phyloP scores from a whole-genome alignment of 345 rosid genomes.

The Corchorus olitorius region DNA sequence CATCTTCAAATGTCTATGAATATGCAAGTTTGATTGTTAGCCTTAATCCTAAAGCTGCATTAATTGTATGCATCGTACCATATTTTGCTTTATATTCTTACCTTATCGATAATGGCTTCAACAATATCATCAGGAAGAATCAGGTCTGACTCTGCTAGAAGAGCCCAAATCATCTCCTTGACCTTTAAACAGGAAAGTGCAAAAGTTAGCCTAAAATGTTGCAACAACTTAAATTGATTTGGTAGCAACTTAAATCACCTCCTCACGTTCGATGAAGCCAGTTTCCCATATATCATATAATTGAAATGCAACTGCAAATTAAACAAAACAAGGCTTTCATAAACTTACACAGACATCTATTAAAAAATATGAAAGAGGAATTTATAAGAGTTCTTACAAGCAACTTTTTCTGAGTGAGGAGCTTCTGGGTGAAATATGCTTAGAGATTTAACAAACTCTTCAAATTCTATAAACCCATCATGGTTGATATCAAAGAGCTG shows the following conservation, averaged over 20 bases:
- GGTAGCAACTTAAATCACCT: slow-evolving; percentile 41
- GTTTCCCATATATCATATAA: slow-evolving; percentile 57
- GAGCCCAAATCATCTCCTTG: slow-evolving; percentile 42
- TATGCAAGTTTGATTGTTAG: not conserved
- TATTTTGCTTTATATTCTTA: not conserved
- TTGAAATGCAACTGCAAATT: slow-evolving; percentile 53
- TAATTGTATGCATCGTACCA: not conserved
- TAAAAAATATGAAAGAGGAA: not conserved
- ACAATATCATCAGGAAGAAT: slow-evolving; percentile 40
- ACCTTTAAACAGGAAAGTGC: slow-evolving; percentile 28
- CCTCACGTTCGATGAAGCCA: slow-evolving; percentile 60
- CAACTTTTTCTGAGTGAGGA: slow-evolving; percentile 51
- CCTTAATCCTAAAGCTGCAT: not conserved
- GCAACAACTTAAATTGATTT: not conserved
- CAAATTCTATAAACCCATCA: slow-evolving; percentile 66
- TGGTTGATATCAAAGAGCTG: slow-evolving; percentile 61
- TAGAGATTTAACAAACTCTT: slow-evolving; percentile 68
- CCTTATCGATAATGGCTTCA: slow-evolving; percentile 44
- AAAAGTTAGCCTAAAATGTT: not conserved
- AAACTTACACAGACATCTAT: too few species aligned
- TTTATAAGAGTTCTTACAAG: slow-evolving; percentile 40
- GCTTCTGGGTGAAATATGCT: slow-evolving; percentile 74
- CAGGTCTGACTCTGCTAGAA: slow-evolving; percentile 49
- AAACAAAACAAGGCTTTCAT: not conserved
- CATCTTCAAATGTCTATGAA: slow-evolving; percentile 46